phyloP scores from a whole-genome alignment of 345 rosid species.

The Acer yangbiense region DNA sequence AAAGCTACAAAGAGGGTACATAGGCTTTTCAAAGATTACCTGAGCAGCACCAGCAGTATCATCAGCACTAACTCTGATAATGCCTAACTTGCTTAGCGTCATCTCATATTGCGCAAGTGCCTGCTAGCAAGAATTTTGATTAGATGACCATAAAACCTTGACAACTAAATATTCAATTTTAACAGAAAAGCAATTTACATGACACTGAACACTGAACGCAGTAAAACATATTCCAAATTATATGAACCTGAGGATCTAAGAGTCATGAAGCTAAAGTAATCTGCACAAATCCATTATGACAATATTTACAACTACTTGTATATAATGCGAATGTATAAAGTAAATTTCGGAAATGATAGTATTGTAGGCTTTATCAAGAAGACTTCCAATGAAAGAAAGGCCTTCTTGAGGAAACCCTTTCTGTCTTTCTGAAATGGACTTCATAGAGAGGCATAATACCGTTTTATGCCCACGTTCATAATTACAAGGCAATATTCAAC shows the following conservation, averaged over 20 bases:
- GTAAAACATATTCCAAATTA: not conserved
- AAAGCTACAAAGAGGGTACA: conserved; percentile 7
- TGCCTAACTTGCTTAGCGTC: conserved; percentile 57
- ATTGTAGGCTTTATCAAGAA: too few species aligned
- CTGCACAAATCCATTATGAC: not conserved
- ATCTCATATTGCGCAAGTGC: conserved; percentile 81
- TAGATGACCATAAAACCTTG: conserved; percentile 13
- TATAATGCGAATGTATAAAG: not conserved
- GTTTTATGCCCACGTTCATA: too few species aligned
- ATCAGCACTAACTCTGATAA: conserved; percentile 55
- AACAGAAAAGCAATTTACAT: not conserved
- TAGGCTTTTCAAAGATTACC: conserved; percentile 40
- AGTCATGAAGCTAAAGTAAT: not conserved
- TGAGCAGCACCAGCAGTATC: conserved; percentile 91
- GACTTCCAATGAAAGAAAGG: too few species aligned
- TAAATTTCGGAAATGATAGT: too few species aligned
- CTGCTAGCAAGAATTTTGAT: conserved; percentile 37
- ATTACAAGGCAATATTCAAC: too few species aligned
- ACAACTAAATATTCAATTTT: not conserved
- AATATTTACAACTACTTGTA: not conserved
- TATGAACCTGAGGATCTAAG: not conserved
- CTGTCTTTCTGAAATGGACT: too few species aligned
- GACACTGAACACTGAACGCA: not conserved
- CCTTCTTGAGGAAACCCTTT: too few species aligned
- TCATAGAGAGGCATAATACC: too few species aligned